Base-by-base conservation (phyloP, 768 basidiomycete species). In the Sistotremastrum suecicum region DNA sequence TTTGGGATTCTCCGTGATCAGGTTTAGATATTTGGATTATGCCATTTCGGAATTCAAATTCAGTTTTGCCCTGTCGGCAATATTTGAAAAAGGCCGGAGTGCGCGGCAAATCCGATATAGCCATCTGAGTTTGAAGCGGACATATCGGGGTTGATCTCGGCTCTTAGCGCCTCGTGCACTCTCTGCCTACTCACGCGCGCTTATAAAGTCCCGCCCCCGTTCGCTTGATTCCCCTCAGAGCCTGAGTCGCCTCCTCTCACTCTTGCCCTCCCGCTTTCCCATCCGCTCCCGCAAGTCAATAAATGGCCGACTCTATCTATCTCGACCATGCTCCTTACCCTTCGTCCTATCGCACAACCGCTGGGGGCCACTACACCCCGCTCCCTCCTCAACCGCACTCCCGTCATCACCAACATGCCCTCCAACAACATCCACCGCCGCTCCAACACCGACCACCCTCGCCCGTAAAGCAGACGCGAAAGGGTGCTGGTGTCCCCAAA, bases 401-500 rank as follows among this genome's bases (percentile, higher is more conserved):
- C 49, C 44, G 40, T 39, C 54, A 49, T 45, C 46, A 51, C 34
- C 47, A 39, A 45, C 46, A 62, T 64, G 61, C 56, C 62, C 50
- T 63, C 61, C 60, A 54, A 50, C 50, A 54, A 57, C 52, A 50
- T 55, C 47, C 58, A 54, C 55, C 63, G 59, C 38, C 55, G 53
- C 57, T 47, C 51, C 57, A 50, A 39, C 62, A 68, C 5, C 55
- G 60, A 3, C 64, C 70, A 34, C 73, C 70, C 58, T 62, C 65
- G 12, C 59, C 70, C 43, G 57, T 61, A 34, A 35, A 64, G 48
- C 67, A 68, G 62, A 72, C 67, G 52, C 60, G 55, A 55, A 66
- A 65, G 59, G 64, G 66, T 52, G 51, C 64, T 60, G 74, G 74
- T 55, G 67, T 73, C 59, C 71, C 78, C 51, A 86, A 86, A 60